Percentiles rank a stretch among this genome's conserved stretches.
Conservation (phyloP, 139 green algal species). For the Mesostigma viride region DNA sequence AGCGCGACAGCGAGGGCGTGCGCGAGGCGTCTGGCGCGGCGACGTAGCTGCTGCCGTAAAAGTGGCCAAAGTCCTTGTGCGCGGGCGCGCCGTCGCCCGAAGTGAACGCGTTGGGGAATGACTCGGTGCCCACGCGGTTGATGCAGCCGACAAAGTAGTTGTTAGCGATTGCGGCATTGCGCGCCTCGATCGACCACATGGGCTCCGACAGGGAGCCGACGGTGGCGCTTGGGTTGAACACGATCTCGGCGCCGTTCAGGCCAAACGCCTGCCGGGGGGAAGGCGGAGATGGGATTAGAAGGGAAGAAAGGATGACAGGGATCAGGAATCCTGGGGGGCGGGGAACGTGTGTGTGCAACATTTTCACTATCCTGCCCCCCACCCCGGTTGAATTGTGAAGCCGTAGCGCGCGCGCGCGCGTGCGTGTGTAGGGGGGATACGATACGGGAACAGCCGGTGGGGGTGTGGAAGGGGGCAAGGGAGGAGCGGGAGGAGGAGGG, state of each 20-base stretch:
- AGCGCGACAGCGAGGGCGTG: slow-evolving; percentile 53
- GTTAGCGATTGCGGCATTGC: slow-evolving; percentile 84
- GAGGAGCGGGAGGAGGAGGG: too few relatives aligned
- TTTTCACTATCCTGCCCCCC: too few relatives aligned
- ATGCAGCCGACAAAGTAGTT: slow-evolving; percentile 63
- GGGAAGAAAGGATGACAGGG: too few relatives aligned
- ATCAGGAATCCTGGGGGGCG: too few relatives aligned
- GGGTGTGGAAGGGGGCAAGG: too few relatives aligned
- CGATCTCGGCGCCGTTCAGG: slow-evolving; percentile 90
- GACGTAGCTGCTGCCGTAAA: slow-evolving; percentile 85
- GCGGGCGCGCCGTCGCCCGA: slow-evolving; percentile 76
- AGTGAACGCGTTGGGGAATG: slow-evolving; percentile 88
- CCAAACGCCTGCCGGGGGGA: slow-evolving; percentile 70
- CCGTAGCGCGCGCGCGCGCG: too few relatives aligned
- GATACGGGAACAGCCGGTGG: too few relatives aligned
- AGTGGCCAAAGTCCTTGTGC: slow-evolving; percentile 61
- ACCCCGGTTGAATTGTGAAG: too few relatives aligned
- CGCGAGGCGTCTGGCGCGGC: slow-evolving; percentile 80
- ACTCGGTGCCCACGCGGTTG: slow-evolving; percentile 90
- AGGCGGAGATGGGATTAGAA: too few relatives aligned
- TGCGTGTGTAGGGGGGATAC: too few relatives aligned
- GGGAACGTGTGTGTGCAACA: too few relatives aligned
- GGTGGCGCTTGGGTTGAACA: slow-evolving; percentile 94
- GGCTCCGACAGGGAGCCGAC: slow-evolving; percentile 78
- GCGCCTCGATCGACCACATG: slow-evolving; percentile 62